phyloP scores from a whole-genome alignment of 208 protist genomes.

The Acanthamoeba healyi region DNA sequence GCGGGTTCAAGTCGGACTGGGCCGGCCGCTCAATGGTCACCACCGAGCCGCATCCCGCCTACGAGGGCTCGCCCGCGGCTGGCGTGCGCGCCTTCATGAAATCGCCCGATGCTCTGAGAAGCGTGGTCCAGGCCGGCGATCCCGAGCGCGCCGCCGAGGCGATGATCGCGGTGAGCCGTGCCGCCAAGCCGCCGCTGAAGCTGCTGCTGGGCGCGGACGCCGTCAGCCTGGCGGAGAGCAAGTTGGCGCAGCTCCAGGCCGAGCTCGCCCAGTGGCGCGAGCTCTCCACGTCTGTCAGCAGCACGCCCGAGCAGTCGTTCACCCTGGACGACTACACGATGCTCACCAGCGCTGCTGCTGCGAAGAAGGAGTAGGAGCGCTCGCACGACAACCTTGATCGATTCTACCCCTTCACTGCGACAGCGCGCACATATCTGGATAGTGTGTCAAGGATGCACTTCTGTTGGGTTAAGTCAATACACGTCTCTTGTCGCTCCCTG shows the following conservation, averaged over 20 bases:
- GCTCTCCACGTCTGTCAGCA: not conserved
- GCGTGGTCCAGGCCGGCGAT: slow-evolving; percentile 4
- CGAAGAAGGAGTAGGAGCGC: no score
- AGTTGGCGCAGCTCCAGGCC: not conserved
- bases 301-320: no score
- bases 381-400: no score
- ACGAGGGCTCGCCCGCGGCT: slow-evolving; percentile 20
- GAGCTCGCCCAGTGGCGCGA: not conserved
- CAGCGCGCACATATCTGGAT: no score
- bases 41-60: slow-evolving; percentile 55
- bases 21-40: not conserved
- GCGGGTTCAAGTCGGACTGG: slow-evolving; percentile 63
- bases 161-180: slow-evolving; percentile 6
- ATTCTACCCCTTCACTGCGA: no score
- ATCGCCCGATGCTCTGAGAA: not conserved
- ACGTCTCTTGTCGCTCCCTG: not conserved
- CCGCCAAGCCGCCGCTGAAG: not conserved
- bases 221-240: not conserved
- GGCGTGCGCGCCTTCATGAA: not conserved
- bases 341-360: no score
- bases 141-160: slow-evolving; percentile 14
- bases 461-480: no score
- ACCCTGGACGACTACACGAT: no score
- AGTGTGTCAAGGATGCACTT: no score
- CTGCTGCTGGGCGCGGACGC: slow-evolving; percentile 39